Percentiles rank a stretch among this genome's conserved stretches.
Conservation (phyloP, 1,284 basidiomycete genomes). For the Irpex rosettiformis region DNA sequence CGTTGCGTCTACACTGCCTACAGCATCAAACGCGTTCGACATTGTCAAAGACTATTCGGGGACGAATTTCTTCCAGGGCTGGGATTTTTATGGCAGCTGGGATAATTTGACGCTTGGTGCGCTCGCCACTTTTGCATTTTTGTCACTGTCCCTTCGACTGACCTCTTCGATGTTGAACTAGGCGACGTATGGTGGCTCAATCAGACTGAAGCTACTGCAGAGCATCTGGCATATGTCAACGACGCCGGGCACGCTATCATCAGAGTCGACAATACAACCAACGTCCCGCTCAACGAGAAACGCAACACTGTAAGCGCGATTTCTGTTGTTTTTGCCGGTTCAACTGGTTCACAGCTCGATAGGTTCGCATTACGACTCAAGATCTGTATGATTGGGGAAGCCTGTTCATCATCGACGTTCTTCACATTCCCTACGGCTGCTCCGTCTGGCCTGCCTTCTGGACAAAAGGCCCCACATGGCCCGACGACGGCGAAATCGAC, state of each 20-base stretch:
- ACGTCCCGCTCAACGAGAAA: constrained; percentile 43
- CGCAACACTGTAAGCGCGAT: constrained; percentile 49
- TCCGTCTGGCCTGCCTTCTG: constrained; percentile 52
- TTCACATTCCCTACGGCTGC: constrained; percentile 56
- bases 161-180: no score
- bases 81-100: constrained; percentile 55
- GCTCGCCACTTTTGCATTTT: constrained; percentile 19
- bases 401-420: constrained; percentile 45
- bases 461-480: constrained; percentile 43
- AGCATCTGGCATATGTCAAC: constrained; percentile 54
- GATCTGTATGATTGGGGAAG: constrained; percentile 47
- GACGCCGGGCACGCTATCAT: constrained; percentile 53
- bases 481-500: constrained; percentile 48
- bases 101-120: constrained; percentile 63
- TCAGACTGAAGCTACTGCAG: constrained; percentile 35
- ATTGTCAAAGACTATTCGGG: constrained; percentile 16
- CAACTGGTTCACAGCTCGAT: constrained; percentile 1
- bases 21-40: constrained; percentile 7
- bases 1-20: neutral
- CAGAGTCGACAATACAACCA: constrained; percentile 53
- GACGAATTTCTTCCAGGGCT: constrained; percentile 52
- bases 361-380: constrained; percentile 52
- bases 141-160: neutral
- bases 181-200: constrained; percentile 54
- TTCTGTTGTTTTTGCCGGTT: constrained; percentile 11